Percentiles rank a stretch among this genome's conserved stretches.
These are phyloP conservation scores for Chlorophyllum brunneum DNA, from an alignment of 768 basidiomycete genomes.

Conservation along the genomic window DNA sequence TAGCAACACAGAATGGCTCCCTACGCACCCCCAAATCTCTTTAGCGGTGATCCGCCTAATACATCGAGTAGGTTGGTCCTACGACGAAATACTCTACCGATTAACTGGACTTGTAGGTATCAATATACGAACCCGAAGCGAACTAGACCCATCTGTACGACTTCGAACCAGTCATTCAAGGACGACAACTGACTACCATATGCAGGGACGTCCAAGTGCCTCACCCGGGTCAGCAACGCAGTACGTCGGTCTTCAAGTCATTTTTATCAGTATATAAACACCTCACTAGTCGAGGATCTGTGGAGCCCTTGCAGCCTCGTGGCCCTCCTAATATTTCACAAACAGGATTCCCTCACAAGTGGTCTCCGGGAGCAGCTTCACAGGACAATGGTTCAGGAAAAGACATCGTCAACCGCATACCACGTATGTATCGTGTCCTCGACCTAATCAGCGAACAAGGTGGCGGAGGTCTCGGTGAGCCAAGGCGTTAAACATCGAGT, in stretches of 20 bases:
- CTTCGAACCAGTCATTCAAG: too few species aligned
- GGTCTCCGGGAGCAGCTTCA: background rate
- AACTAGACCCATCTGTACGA: background rate
- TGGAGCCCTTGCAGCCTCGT: background rate
- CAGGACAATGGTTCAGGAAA: background rate
- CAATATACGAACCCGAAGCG: background rate
- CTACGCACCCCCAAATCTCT: background rate
- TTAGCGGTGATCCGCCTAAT: background rate
- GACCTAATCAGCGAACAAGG: constrained; percentile 20
- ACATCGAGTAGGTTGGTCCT: background rate
- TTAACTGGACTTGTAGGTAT: background rate
- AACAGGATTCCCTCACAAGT: background rate
- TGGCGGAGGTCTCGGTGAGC: constrained; percentile 40
- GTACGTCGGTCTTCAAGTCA: too few species aligned
- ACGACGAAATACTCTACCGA: background rate
- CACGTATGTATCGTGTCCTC: constrained; percentile 13
- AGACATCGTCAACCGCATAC: background rate
- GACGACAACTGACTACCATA: too few species aligned
- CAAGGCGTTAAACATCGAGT: background rate
- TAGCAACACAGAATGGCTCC: background rate
- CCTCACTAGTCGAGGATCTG: background rate
- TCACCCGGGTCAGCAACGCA: too few species aligned
- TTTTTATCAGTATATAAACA: background rate
- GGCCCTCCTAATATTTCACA: background rate
- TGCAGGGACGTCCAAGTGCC: too few species aligned